These are phyloP conservation scores for Tuber magnatum DNA, from an alignment of 495 filamentous ascomycete species.

Conservation along the genomic window DNA sequence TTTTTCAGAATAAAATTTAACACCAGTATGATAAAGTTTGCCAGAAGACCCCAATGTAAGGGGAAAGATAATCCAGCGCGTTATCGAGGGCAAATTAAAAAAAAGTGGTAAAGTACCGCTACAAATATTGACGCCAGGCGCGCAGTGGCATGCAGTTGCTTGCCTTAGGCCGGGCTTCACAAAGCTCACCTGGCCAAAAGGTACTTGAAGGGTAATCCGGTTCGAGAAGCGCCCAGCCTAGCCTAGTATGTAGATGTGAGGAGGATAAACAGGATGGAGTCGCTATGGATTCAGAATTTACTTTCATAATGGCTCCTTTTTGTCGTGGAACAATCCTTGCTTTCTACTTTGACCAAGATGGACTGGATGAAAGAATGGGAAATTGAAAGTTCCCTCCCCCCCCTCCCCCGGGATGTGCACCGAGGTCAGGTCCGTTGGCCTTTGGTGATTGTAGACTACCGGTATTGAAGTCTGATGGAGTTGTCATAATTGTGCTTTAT, in stretches of 20 bases:
- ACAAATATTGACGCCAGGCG: neutral
- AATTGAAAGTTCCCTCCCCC: no score
- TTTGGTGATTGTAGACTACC: no score
- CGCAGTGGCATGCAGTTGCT: neutral
- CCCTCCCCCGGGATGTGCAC: no score
- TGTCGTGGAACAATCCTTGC: neutral
- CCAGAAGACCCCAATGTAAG: neutral
- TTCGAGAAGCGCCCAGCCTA: no score
- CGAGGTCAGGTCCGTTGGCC: no score
- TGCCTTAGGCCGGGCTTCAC: neutral
- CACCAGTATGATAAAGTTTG: no score
- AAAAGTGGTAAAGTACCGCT: neutral
- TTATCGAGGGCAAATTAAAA: neutral
- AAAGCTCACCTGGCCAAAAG: neutral
- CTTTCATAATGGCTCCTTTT: neutral
- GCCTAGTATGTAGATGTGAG: neutral
- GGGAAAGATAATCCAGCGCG: neutral
- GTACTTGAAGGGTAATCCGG: neutral
- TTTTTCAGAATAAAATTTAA: neutral
- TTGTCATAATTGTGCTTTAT: no score
- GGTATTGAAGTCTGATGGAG: no score
- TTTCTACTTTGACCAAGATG: neutral
- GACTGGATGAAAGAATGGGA: neutral
- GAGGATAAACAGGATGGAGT: neutral
- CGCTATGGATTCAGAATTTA: neutral